These are phyloP conservation scores for Neofusicoccum umdonicola DNA, from an alignment of 2,329 filamentous ascomycete species.

Conservation along the genomic window DNA sequence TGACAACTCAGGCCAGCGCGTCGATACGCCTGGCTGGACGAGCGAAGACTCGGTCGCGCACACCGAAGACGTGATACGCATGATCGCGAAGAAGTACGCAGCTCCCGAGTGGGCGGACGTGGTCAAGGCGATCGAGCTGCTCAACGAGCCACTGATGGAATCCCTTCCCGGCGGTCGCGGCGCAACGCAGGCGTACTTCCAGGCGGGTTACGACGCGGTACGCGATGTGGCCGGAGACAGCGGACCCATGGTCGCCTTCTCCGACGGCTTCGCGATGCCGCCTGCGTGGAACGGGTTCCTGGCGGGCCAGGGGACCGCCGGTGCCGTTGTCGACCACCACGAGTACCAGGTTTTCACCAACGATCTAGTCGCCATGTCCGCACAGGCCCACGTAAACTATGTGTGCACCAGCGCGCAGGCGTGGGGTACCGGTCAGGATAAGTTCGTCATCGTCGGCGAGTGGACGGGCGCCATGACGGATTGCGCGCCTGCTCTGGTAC, in stretches of 20 bases:
- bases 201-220: conserved; percentile 51
- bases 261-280: conserved; percentile 56
- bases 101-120: conserved; percentile 54
- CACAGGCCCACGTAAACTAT: conserved; percentile 52
- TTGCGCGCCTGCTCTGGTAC: conserved; percentile 46
- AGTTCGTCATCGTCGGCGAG: conserved; percentile 66
- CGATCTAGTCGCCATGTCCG: conserved; percentile 49
- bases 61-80: conserved; percentile 57
- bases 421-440: conserved; percentile 53
- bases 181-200: conserved; percentile 54
- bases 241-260: conserved; percentile 53
- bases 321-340: conserved; percentile 65
- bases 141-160: conserved; percentile 54
- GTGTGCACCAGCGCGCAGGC: conserved; percentile 55
- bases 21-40: conserved; percentile 45
- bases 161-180: conserved; percentile 46
- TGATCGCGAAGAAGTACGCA: conserved; percentile 59
- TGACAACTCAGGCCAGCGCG: conserved; percentile 59
- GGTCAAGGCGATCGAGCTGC: conserved; percentile 55
- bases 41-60: conserved; percentile 47
- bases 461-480: conserved; percentile 68
- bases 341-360: conserved; percentile 65
- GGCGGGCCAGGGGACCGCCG: conserved; percentile 50
- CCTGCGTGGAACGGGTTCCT: conserved; percentile 62
- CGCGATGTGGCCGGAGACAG: conserved; percentile 40